Evolutionary conservation across 495 filamentous ascomycete genomes (phyloP).

Genomic region (Penicillium fimorum): DNA sequence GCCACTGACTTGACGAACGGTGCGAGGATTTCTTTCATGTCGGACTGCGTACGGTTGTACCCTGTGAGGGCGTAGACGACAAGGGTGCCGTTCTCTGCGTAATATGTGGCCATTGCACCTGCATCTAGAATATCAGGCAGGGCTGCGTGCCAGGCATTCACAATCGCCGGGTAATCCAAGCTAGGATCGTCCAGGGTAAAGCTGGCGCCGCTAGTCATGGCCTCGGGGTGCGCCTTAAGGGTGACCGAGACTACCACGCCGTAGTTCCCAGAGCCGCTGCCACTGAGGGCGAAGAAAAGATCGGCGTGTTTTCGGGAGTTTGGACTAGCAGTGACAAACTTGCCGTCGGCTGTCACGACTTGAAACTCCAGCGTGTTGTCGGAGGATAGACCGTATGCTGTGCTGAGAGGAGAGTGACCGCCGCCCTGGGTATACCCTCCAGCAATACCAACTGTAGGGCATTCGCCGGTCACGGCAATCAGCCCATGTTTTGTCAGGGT

Average conservation of each 20-base stretch:
- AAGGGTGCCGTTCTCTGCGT: too few relatives aligned
- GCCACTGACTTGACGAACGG: too few relatives aligned
- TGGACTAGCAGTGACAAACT: constrained; percentile 41
- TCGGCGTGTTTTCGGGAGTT: constrained; percentile 43
- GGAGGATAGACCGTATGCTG: constrained; percentile 36
- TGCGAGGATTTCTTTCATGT: too few relatives aligned
- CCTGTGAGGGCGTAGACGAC: too few relatives aligned
- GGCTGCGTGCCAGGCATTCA: constrained; percentile 31
- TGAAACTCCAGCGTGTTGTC: constrained; percentile 41
- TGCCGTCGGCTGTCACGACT: constrained; percentile 36
- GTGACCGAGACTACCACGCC: constrained; percentile 51
- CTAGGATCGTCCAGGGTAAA: constrained; percentile 33
- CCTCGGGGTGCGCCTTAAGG: constrained; percentile 35
- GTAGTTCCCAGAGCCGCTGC: constrained; percentile 45
- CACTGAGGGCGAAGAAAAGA: constrained; percentile 58
- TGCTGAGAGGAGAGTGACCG: constrained; percentile 49
- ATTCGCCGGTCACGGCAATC: constrained; percentile 14
- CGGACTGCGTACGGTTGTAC: too few relatives aligned
- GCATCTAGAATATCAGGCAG: constrained; percentile 34
- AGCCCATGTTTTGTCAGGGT: constrained; percentile 25
- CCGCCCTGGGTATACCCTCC: constrained; percentile 59
- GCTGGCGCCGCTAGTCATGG: constrained; percentile 36
- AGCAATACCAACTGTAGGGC: constrained; percentile 28
- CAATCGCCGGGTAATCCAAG: constrained; percentile 34
- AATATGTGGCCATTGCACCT: constrained; percentile 10